phyloP scores from a whole-genome alignment of 805 yeast species.

The Torulaspora delbrueckii region DNA sequence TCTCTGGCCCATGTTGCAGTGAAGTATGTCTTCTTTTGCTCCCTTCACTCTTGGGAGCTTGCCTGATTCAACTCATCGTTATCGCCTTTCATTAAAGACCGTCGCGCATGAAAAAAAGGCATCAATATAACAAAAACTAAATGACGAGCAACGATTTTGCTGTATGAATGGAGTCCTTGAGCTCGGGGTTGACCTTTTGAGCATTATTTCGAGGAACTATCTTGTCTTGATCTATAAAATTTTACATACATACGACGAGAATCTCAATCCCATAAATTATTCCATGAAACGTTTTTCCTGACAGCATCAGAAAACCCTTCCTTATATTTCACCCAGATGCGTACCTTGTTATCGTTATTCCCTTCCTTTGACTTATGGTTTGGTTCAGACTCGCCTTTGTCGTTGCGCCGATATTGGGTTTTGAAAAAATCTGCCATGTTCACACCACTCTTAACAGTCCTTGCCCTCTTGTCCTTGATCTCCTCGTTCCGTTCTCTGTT shows the following conservation, averaged over 20 bases:
- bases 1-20: slow-evolving; percentile 35
- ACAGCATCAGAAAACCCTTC: slow-evolving; percentile 94
- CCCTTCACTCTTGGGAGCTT: neutral
- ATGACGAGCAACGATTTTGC: too few relatives aligned
- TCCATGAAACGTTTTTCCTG: slow-evolving; percentile 75
- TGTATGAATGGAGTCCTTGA: too few relatives aligned
- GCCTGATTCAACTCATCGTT: neutral
- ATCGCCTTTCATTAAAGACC: neutral
- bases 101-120: neutral
- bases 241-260: neutral
- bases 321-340: slow-evolving; percentile 83
- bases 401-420: slow-evolving; percentile 37
- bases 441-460: slow-evolving; percentile 17
- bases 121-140: too few relatives aligned
- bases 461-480: slow-evolving; percentile 20
- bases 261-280: slow-evolving; percentile 44
- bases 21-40: neutral
- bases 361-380: slow-evolving; percentile 20
- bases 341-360: slow-evolving; percentile 29
- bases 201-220: too few relatives aligned
- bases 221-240: neutral
- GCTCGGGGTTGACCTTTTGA: too few relatives aligned
- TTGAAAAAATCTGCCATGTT: slow-evolving; percentile 40
- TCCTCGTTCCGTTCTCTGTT: slow-evolving; percentile 20
- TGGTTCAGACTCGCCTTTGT: slow-evolving; percentile 5